Percentiles rank a stretch among this genome's conserved stretches.
Conservation (phyloP, 257 asterid species). For the Ilex aquifolium region DNA sequence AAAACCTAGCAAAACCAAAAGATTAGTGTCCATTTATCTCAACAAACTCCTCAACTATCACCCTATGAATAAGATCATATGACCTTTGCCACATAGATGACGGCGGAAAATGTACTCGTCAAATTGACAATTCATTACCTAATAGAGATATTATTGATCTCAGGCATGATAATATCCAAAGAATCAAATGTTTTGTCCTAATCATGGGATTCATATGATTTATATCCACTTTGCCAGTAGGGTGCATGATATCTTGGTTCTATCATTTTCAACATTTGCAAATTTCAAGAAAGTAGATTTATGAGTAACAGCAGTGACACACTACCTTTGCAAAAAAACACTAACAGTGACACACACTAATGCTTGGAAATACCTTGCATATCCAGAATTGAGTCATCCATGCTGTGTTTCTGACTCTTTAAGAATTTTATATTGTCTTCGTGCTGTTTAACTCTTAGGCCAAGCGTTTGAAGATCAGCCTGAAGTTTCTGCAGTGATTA, state of each 20-base stretch:
- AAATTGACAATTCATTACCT: no score
- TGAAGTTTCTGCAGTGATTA: slow-evolving; percentile 50
- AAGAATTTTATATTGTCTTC: slow-evolving; percentile 56
- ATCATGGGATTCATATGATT: neutral
- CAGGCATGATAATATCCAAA: no score
- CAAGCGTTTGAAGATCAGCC: slow-evolving; percentile 51
- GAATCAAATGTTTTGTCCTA: no score
- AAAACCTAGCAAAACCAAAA: no score
- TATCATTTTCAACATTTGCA: no score
- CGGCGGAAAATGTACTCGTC: no score
- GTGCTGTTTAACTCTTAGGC: slow-evolving; percentile 56
- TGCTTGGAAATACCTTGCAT: slow-evolving; percentile 36
- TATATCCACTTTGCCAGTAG: neutral
- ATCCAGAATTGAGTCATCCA: slow-evolving; percentile 58
- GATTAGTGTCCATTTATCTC: no score
- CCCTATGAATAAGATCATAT: no score
- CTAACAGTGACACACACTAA: neutral
- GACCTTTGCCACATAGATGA: no score
- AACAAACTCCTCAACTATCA: no score
- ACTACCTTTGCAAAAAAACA: no score
- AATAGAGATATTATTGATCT: no score
- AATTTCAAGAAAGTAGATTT: slow-evolving; percentile 1
- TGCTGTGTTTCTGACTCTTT: slow-evolving; percentile 26
- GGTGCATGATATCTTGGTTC: neutral
- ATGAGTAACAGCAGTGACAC: neutral